These are phyloP conservation scores for Euphorbia peplus DNA, from an alignment of 345 rosid species.

Conservation along the genomic window DNA sequence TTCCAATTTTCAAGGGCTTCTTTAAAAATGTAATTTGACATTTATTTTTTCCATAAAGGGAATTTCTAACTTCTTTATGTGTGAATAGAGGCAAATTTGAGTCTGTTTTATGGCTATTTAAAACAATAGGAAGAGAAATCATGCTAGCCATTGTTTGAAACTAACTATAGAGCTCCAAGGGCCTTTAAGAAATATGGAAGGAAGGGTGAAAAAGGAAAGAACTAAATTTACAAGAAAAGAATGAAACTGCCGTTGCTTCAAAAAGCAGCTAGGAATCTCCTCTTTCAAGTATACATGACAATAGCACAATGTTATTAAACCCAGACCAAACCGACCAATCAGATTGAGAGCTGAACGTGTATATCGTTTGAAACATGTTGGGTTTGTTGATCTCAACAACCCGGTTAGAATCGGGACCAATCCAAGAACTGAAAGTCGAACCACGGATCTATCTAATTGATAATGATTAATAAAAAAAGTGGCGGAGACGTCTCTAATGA, in stretches of 20 bases:
- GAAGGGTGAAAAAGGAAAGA: background rate
- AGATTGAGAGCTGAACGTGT: no score
- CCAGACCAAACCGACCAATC: no score
- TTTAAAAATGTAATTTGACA: background rate
- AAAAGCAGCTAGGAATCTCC: background rate
- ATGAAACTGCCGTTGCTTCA: background rate
- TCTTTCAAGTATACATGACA: no score
- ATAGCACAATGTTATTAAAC: no score
- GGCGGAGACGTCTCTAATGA: no score
- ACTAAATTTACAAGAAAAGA: background rate
- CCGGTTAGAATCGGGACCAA: no score
- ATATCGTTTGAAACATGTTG: no score
- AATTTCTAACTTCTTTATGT: constrained; percentile 3
- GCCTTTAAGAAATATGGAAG: background rate
- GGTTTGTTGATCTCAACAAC: no score
- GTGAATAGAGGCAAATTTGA: constrained; percentile 10
- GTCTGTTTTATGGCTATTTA: background rate
- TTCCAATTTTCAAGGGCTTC: constrained; percentile 7
- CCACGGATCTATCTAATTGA: no score
- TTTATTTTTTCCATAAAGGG: background rate
- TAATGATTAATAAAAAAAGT: no score
- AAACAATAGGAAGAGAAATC: constrained; percentile 12
- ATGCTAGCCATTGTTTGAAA: constrained; percentile 1
- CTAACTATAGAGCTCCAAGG: background rate
- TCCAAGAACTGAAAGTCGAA: no score